These are phyloP conservation scores for Bimuria novae-zelandiae DNA, from an alignment of 2,329 filamentous ascomycete genomes.

Conservation along the genomic window DNA sequence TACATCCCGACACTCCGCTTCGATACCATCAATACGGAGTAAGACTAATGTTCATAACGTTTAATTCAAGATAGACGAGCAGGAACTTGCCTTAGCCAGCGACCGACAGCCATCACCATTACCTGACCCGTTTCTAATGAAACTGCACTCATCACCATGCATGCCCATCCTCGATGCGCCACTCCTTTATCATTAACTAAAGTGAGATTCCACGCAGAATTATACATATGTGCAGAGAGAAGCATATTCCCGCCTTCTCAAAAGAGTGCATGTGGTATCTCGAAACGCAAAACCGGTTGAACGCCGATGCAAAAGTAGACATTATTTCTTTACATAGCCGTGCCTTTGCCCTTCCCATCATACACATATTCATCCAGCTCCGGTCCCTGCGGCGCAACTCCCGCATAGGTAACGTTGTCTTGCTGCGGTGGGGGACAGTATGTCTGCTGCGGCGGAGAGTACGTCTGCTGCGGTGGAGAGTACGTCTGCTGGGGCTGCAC, in stretches of 20 bases:
- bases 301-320: background rate
- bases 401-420: constrained; percentile 13
- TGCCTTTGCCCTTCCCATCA: constrained; percentile 27
- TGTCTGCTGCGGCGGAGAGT: constrained; percentile 2
- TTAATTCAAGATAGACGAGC: no score
- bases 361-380: constrained; percentile 30
- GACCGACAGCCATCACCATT: no score
- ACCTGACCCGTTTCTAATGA: no score
- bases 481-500: background rate
- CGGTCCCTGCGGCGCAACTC: constrained; percentile 20
- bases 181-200: no score
- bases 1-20: no score
- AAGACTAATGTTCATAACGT: no score
- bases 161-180: no score
- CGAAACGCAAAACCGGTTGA: constrained; percentile 1
- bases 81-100: no score
- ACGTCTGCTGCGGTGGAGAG: constrained; percentile 5
- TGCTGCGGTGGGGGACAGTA: background rate
- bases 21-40: no score
- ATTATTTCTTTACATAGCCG: constrained; percentile 7
- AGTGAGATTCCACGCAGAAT: no score
- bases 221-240: background rate
- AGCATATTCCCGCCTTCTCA: background rate
- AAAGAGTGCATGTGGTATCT: constrained; percentile 8
- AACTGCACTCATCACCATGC: no score